phyloP scores from a whole-genome alignment of 169 alveolate species.

The Ichthyophthirius multifiliis region DNA sequence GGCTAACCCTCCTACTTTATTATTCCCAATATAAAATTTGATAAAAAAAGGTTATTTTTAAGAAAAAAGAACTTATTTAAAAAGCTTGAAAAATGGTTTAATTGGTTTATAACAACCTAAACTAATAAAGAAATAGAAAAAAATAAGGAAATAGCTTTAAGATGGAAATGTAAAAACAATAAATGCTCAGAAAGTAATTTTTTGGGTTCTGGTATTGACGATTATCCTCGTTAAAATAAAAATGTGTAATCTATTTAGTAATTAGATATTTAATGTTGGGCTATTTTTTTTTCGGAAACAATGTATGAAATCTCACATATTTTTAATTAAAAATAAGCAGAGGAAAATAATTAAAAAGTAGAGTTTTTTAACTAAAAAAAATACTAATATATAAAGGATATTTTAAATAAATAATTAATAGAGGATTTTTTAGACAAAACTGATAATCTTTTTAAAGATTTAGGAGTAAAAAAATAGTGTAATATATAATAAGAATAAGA shows the following conservation, averaged over 20 bases:
- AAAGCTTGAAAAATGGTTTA: neutral
- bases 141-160: neutral
- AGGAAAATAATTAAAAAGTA: too few relatives aligned
- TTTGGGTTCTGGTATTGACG: neutral
- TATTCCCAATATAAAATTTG: neutral
- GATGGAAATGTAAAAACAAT: constrained; percentile 1
- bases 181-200: neutral
- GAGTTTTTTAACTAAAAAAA: neutral
- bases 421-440: neutral
- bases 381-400: neutral
- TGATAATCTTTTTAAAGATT: neutral
- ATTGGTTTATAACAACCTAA: neutral
- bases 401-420: neutral
- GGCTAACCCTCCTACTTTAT: neutral
- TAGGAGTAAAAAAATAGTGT: neutral
- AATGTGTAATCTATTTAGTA: neutral
- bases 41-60: neutral
- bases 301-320: neutral
- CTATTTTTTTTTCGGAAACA: neutral
- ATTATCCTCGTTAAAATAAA: neutral
- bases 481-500: neutral
- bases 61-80: neutral
- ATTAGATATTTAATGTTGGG: neutral
- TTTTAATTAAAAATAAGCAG: neutral
- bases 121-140: neutral